These are phyloP conservation scores for Closterium sp. DNA, from an alignment of 139 green algal genomes.

Conservation along the genomic window DNA sequence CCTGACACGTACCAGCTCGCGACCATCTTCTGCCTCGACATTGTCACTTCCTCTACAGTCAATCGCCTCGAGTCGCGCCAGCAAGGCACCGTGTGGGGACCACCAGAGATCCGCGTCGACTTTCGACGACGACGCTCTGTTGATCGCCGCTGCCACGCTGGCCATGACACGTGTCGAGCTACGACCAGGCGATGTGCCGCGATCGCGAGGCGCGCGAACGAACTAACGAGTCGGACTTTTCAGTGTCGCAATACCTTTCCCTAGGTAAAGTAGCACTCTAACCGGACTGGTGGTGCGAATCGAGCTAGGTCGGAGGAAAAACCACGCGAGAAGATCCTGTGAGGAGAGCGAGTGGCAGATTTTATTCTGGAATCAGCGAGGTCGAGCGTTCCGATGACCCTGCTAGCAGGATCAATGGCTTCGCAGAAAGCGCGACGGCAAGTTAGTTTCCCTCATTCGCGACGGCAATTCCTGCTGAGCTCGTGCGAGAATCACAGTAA, in stretches of 20 bases:
- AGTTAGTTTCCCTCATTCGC: background rate
- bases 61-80: background rate
- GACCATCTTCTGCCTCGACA: background rate
- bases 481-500: background rate
- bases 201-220: background rate
- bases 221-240: background rate
- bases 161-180: background rate
- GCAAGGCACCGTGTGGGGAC: background rate
- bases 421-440: background rate
- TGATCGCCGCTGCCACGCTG: background rate
- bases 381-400: background rate
- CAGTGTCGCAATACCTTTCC: no score
- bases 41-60: background rate
- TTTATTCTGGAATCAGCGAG: background rate
- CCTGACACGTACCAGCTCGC: background rate
- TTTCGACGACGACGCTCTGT: background rate
- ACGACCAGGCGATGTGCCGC: background rate
- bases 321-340: background rate
- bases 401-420: background rate
- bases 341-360: background rate
- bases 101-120: background rate
- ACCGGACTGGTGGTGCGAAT: background rate
- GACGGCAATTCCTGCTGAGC: background rate
- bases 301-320: background rate
- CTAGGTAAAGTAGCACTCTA: no score